phyloP scores from a whole-genome alignment of 1,284 basidiomycete species.

The Chalciporus sp. region DNA sequence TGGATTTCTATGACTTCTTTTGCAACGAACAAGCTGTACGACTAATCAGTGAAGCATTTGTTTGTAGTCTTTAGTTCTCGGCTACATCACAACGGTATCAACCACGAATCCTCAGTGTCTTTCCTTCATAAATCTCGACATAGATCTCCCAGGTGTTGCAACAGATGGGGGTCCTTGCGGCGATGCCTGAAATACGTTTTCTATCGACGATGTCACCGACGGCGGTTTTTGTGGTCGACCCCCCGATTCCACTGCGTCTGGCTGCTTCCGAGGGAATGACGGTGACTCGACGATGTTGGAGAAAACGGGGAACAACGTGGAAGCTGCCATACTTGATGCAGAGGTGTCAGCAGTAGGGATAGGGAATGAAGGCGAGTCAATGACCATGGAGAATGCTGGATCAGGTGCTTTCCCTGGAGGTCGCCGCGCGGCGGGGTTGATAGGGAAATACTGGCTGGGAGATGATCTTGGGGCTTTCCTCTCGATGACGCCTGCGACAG shows the following conservation, averaged over 20 bases:
- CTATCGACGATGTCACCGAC: conserved; percentile 40
- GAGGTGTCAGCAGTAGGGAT: not conserved
- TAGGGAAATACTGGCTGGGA: conserved; percentile 14
- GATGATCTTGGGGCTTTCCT: conserved; percentile 17
- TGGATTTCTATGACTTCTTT: not conserved
- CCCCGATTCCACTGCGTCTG: conserved; percentile 14
- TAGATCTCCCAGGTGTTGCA: conserved; percentile 48
- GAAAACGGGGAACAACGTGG: conserved; percentile 5
- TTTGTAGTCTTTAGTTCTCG: not conserved
- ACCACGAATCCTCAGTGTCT: conserved; percentile 19
- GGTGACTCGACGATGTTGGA: conserved; percentile 40
- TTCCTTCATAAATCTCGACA: conserved; percentile 47
- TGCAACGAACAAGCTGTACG: not conserved
- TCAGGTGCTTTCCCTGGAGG: conserved; percentile 4
- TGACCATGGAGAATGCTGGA: conserved; percentile 5
- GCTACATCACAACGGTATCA: not conserved
- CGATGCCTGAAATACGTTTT: conserved; percentile 26
- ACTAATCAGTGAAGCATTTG: not conserved
- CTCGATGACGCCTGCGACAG: conserved; percentile 30
- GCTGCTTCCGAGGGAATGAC: conserved; percentile 35
- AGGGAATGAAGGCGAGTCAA: conserved; percentile 31
- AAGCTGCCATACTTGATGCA: not conserved
- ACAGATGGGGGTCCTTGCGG: conserved; percentile 16
- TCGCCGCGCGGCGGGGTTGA: conserved; percentile 15
- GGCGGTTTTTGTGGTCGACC: conserved; percentile 42